Conservation (phyloP, 805 yeast genomes). For the Spathaspora boniae region DNA sequence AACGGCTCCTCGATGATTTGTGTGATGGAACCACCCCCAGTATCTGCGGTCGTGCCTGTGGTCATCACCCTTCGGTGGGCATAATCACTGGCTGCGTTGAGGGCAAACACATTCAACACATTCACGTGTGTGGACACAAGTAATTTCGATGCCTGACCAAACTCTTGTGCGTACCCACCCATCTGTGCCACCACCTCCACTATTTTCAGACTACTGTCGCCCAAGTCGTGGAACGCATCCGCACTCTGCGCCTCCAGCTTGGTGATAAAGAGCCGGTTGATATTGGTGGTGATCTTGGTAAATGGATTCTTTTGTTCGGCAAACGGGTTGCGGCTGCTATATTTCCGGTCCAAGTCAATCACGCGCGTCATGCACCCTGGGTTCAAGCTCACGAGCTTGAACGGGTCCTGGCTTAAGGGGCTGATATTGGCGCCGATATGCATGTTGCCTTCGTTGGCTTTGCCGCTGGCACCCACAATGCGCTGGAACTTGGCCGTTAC, state of each 20-base stretch:
- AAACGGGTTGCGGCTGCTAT: conserved; percentile 6
- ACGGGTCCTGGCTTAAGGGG: conserved; percentile 52
- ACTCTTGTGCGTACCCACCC: no score
- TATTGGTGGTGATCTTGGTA: conserved; percentile 29
- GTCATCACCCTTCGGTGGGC: conserved; percentile 2
- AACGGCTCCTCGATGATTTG: conserved; percentile 44
- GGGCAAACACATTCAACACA: conserved; percentile 43
- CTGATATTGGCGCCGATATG: conserved; percentile 53
- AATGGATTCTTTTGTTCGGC: conserved; percentile 22
- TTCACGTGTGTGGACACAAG: conserved; percentile 48
- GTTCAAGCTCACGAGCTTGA: conserved; percentile 47
- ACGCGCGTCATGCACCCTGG: conserved; percentile 47
- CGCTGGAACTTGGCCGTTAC: conserved; percentile 39
- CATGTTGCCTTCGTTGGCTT: conserved; percentile 39
- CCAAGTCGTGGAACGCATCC: conserved; percentile 4
- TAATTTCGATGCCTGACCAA: conserved; percentile 24
- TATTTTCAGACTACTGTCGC: conserved; percentile 1
- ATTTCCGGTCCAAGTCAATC: conserved; percentile 12
- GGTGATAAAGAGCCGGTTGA: conserved; percentile 27
- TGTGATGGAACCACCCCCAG: no score
- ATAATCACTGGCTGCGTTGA: conserved; percentile 19
- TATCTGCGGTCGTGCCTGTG: conserved; percentile 14
- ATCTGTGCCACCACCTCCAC: no score
- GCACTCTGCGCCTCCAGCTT: background rate
- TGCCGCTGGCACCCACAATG: conserved; percentile 33